Base-by-base conservation (phyloP, 257 asterid genomes). In the Gentiana macrophylla region DNA sequence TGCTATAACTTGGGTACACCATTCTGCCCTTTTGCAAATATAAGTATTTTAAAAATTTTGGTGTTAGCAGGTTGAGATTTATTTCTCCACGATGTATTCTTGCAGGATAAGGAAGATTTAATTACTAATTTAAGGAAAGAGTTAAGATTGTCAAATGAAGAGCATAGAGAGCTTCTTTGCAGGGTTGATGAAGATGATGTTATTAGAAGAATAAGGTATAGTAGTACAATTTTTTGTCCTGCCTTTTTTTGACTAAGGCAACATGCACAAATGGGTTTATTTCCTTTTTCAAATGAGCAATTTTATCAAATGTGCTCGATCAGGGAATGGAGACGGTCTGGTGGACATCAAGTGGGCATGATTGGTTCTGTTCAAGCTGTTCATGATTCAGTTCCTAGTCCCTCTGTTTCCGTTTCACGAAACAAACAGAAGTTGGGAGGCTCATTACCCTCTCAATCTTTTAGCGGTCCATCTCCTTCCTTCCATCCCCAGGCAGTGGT, bases 41-140 rank as follows among this genome's bases (percentile, higher is more conserved):
- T 64, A 65, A 59, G 62, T 67, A 61, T 61, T 55, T 10, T 58
- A 38, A 34, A 67, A 60, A 12, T 59, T 72, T 41, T 41, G 64
- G 62, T 69, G 53, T 64, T 57, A 61, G 71, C 70, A 63, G 67
- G 62, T 73, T 66, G 76, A 55, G 65, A 55, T 72, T 41, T 65
- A 71, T 60, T 71, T 73, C 67, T 77, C 56, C 60, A 52, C 56
- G 66, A 52, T 57, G 69, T 77, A 63, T 68, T 55, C 37, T 62
- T 59, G 45, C 69, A 90, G 97, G 97, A 84, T 69, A 86, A 90
- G 75, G 96, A 90, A 77, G 71, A 87, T 70, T 63, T 90, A 69
- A 82, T 90, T 41, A 90, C 95, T n/a, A 95, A 89, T 72, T 86
- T 89, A 35, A 75, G 97, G 71, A 89, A 84, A 66, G 97, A 89